phyloP scores from a whole-genome alignment of 768 basidiomycete genomes.

The Astraeus odoratus region DNA sequence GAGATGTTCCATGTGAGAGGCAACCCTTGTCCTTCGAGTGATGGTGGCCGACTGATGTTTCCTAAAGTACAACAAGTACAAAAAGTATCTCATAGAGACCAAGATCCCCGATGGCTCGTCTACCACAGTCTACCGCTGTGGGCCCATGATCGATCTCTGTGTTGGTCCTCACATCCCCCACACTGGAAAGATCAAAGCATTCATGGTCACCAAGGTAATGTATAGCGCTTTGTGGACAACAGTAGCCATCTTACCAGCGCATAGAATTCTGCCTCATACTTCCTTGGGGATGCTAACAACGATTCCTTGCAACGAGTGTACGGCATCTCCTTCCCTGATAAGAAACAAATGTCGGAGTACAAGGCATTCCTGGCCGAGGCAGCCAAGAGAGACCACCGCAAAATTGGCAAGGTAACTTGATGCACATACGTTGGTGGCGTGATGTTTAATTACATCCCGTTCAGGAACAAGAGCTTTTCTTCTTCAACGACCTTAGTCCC shows the following conservation, averaged over 20 bases:
- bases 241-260: constrained; percentile 2
- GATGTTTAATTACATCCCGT: constrained; percentile 4
- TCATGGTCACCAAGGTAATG: constrained; percentile 91
- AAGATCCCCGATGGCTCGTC: constrained; percentile 95
- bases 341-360: constrained; percentile 90
- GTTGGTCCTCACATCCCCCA: constrained; percentile 97
- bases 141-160: constrained; percentile 97
- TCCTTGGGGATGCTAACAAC: constrained; percentile 88
- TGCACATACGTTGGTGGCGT: background rate
- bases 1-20: constrained; percentile 87
- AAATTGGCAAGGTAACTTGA: constrained; percentile 89
- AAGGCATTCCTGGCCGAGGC: constrained; percentile 95
- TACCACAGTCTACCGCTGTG: constrained; percentile 97
- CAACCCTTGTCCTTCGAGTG: background rate
- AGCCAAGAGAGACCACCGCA: constrained; percentile 95
- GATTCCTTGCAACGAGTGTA: constrained; percentile 95
- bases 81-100: constrained; percentile 88
- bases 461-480: constrained; percentile 94
- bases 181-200: constrained; percentile 94
- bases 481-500: constrained; percentile 95
- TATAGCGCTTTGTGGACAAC: background rate
- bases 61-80: constrained; percentile 94
- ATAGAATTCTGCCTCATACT: constrained; percentile 96
- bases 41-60: constrained; percentile 4
- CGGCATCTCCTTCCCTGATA: constrained; percentile 98